Base-by-base conservation (phyloP, 2,329 filamentous ascomycete genomes). In the Helotiales sp. region DNA sequence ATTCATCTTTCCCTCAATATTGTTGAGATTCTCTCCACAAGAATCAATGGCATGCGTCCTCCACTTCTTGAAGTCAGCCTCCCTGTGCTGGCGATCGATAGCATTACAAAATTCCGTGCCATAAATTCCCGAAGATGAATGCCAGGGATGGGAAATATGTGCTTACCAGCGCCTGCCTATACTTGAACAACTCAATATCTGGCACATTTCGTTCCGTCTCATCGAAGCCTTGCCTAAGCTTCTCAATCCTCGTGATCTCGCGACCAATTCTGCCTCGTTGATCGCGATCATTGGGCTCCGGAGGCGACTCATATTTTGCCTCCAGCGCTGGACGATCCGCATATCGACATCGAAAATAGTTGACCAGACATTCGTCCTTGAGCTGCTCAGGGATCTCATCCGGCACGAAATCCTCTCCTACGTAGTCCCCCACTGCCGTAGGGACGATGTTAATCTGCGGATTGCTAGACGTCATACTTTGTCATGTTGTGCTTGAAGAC, bases 311-410 rank as follows among this genome's bases (percentile, higher is more conserved):
- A 20, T 50, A 45, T 34, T 26, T 32, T 15, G 37, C n/a, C n/a
- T 57, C 3, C 30, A 37, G 32, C 10, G 30, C 30, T 4, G 30
- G 30, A 43, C 66, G 58, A 1, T 52, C 54, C 5, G n/a, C 28
- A 43, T 61, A 65, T 45, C 62, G 49, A 22, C 32, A 62, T 22
- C 64, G 64, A 50, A 66, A 63, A 26, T 50, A 66, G 28, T 30
- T 37, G 8, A 66, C 45, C 20, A 49, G 40, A 11, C 49, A 40
- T 20, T 63, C 58, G 26, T 68, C 57, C 30, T 37, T 1, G 22
- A 66, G 47, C 15, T 60, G 47, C 32, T 64, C 22, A 28, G 64
- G 64, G 3, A 54, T 58, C 5, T 32, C 50, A 63, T 64, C 55
- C 4, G 55, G 32, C 40, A 57, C 32, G 26, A 64, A 54, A n/a